These are phyloP conservation scores for Malassezia arunalokei DNA, from an alignment of 1,284 basidiomycete genomes.

Conservation along the genomic window DNA sequence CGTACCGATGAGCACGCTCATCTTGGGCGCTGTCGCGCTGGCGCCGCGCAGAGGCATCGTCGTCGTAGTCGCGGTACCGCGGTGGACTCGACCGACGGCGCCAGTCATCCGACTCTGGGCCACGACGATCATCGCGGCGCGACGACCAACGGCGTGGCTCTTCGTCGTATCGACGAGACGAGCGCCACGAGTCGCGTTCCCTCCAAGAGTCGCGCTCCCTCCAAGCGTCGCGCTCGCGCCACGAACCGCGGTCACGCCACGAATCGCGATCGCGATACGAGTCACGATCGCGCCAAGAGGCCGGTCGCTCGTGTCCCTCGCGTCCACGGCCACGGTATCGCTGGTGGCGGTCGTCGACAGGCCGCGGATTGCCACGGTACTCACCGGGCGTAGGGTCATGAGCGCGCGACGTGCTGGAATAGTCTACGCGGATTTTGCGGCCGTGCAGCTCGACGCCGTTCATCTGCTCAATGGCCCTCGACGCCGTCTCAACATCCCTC, in stretches of 20 bases:
- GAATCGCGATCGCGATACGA: slow-evolving; percentile 14
- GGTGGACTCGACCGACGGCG: slow-evolving; percentile 25
- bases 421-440: slow-evolving; percentile 89
- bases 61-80: slow-evolving; percentile 3
- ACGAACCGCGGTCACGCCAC: background rate
- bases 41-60: background rate
- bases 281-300: slow-evolving; percentile 16
- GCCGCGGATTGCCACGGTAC: slow-evolving; percentile 52
- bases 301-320: background rate
- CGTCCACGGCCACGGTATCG: background rate
- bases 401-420: slow-evolving; percentile 79
- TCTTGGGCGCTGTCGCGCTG: background rate
- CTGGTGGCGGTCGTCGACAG: slow-evolving; percentile 23
- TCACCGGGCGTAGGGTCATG: slow-evolving; percentile 94
- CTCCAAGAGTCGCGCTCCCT: background rate
- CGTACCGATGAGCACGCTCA: background rate
- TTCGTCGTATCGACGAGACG: slow-evolving; percentile 13
- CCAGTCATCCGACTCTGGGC: slow-evolving; percentile 26
- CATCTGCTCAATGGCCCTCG: slow-evolving; percentile 71
- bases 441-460: slow-evolving; percentile 91
- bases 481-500: slow-evolving; percentile 72
- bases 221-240: background rate
- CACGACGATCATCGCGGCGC: background rate
- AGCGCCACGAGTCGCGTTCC: background rate
- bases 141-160: slow-evolving; percentile 9